phyloP scores from a whole-genome alignment of 1,139 yeast species.

The Suhomyces guaymorum region DNA sequence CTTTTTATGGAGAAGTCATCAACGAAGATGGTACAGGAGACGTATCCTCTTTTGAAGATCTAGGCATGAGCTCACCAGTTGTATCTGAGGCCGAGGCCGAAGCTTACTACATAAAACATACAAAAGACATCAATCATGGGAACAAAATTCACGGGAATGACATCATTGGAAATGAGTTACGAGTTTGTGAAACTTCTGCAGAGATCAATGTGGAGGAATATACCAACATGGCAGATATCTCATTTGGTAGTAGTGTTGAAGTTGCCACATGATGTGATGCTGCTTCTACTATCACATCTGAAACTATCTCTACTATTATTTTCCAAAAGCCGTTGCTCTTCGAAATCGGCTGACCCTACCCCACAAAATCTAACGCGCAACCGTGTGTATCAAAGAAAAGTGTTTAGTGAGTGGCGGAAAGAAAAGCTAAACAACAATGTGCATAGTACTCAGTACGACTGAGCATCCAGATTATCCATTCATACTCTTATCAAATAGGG shows the following conservation, averaged over 20 bases:
- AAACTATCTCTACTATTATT: no score
- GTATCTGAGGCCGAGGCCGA: no score
- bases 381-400: background rate
- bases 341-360: slow-evolving; percentile 1
- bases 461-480: slow-evolving; percentile 67
- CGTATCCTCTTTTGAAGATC: background rate
- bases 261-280: slow-evolving; percentile 6
- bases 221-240: slow-evolving; percentile 14
- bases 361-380: slow-evolving; percentile 6
- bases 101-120: no score
- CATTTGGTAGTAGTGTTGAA: slow-evolving; percentile 21
- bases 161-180: background rate
- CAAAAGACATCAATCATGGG: no score
- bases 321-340: no score
- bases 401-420: no score
- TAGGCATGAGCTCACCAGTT: no score
- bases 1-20: background rate
- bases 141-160: no score
- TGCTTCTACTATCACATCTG: background rate
- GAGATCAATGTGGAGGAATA: slow-evolving; percentile 8
- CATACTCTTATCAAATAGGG: slow-evolving; percentile 77
- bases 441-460: slow-evolving; percentile 62
- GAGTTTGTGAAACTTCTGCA: no score
- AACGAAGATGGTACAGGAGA: slow-evolving; percentile 1
- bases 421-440: slow-evolving; percentile 41